Evolutionary conservation across 441 rosid genomes (phyloP), one percentile per base, ranked within the genome.

Genomic region (Bocquillonia castaneifolia): DNA sequence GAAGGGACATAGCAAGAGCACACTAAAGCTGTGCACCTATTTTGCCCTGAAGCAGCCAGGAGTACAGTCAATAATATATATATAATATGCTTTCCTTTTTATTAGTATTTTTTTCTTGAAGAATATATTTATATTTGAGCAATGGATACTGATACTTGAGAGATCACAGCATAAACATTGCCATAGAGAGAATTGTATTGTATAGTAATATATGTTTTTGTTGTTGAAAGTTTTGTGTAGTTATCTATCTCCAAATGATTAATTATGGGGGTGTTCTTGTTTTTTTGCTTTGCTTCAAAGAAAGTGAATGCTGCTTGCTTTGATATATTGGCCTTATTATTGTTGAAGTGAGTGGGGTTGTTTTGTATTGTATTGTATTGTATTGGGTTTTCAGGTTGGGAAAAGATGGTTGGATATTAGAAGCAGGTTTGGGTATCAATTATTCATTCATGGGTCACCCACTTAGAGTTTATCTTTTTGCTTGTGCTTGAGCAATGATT

Each of bases 31-130:
- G 86, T 83, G 87, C 93, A 88, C 81, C 77, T 76, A 67, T 72
- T 83, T 79, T 82, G 83, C 72, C 80, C 82, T 64, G 86, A 72
- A 77, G 86, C 84, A 86, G 89, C 90, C 93, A 90, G 90, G 77
- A 79, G 87, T 75, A 55, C 80, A 39, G 68, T 69, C 64, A 70
- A 50, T 36, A 59, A 67, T 36, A 3, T 10, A 3, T 36, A 3
- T 36, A 36, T 36, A 36, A 36, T 36, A 36, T 36, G 40, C 6
- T 10, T 4, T 3, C 4, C 6, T 36, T 36, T 36, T 10, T 36
- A n/a, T n/a, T n/a, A n/a, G n/a, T n/a, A n/a, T n/a, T n/a, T n/a
- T n/a, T n/a, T n/a, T n/a, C n/a, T n/a, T n/a, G n/a, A n/a, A n/a
- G n/a, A n/a, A n/a, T n/a, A n/a, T n/a, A n/a, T n/a, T n/a, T n/a